Percentiles rank a stretch among this genome's conserved stretches.
Conservation (phyloP, 495 filamentous ascomycete genomes). For the Penicillium arizonense region DNA sequence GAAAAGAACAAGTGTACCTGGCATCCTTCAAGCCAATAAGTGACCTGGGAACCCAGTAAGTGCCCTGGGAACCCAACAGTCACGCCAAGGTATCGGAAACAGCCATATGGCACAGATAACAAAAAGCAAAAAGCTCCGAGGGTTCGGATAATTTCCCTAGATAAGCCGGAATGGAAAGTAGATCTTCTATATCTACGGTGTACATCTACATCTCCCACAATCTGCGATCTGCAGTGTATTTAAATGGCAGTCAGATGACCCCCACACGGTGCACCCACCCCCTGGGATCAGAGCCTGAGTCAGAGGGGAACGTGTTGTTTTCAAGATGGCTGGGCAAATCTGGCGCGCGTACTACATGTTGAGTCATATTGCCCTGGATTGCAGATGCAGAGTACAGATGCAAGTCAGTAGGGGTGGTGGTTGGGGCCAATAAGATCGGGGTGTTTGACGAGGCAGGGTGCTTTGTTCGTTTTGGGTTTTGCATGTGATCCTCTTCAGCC, state of each 20-base stretch:
- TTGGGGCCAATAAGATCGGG: neutral
- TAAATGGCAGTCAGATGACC: conserved; percentile 20
- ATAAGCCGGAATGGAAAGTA: neutral
- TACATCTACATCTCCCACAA: conserved; percentile 15
- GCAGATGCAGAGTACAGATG: conserved; percentile 1
- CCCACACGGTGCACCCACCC: conserved; percentile 9
- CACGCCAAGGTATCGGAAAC: neutral
- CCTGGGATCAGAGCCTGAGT: too few relatives aligned
- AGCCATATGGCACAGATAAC: neutral
- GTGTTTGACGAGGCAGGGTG: neutral
- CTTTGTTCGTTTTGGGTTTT: conserved; percentile 5
- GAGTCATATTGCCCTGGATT: conserved; percentile 2
- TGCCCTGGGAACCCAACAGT: neutral
- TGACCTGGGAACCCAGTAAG: neutral
- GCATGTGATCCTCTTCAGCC: conserved; percentile 2
- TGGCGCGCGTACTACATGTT: conserved; percentile 2
- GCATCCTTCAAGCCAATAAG: neutral
- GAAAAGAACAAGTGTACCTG: neutral
- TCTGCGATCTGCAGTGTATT: neutral
- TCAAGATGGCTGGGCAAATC: conserved; percentile 13
- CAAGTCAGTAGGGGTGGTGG: neutral
- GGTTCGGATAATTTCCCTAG: conserved; percentile 2
- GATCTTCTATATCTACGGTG: conserved; percentile 2
- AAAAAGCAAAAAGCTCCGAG: conserved; percentile 5
- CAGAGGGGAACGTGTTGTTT: neutral